Evolutionary conservation across 495 filamentous ascomycete genomes (phyloP).

Genomic region (Tuber magnatum): DNA sequence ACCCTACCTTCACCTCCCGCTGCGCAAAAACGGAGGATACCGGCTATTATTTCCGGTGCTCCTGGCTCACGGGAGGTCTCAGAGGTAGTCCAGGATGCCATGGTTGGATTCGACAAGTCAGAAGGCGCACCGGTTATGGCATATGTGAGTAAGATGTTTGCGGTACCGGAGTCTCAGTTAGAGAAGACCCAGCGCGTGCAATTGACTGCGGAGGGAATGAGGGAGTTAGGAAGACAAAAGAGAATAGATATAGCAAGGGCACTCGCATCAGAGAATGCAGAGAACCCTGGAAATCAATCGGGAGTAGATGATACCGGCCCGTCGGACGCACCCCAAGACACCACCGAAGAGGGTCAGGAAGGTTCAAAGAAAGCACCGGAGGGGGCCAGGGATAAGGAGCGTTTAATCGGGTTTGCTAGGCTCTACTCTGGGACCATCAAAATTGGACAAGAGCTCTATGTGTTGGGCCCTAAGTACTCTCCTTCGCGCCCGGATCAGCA

Average conservation of each 20-base stretch:
- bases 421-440: slow-evolving; percentile 85
- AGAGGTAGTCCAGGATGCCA: slow-evolving; percentile 61
- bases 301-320: slow-evolving; percentile 41
- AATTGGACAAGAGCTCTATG: slow-evolving; percentile 84
- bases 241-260: slow-evolving; percentile 68
- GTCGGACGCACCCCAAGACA: slow-evolving; percentile 46
- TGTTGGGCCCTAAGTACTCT: slow-evolving; percentile 83
- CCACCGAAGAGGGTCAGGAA: slow-evolving; percentile 47
- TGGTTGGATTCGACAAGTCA: slow-evolving; percentile 66
- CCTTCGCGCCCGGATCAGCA: slow-evolving; percentile 70
- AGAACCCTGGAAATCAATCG: slow-evolving; percentile 6
- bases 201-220: slow-evolving; percentile 80
- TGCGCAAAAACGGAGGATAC: slow-evolving; percentile 78
- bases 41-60: slow-evolving; percentile 68
- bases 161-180: slow-evolving; percentile 84
- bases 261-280: slow-evolving; percentile 44
- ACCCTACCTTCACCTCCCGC: slow-evolving; percentile 75
- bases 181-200: slow-evolving; percentile 64
- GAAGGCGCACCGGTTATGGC: slow-evolving; percentile 73
- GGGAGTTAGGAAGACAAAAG: slow-evolving; percentile 80
- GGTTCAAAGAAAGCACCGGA: slow-evolving; percentile 42
- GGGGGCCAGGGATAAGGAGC: slow-evolving; percentile 63
- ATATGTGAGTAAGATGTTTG: slow-evolving; percentile 98
- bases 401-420: slow-evolving; percentile 88
- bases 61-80: slow-evolving; percentile 68